Percentiles rank a stretch among this genome's conserved stretches.
Conservation (phyloP, 1,284 basidiomycete species). For the Ganoderma meredithae region DNA sequence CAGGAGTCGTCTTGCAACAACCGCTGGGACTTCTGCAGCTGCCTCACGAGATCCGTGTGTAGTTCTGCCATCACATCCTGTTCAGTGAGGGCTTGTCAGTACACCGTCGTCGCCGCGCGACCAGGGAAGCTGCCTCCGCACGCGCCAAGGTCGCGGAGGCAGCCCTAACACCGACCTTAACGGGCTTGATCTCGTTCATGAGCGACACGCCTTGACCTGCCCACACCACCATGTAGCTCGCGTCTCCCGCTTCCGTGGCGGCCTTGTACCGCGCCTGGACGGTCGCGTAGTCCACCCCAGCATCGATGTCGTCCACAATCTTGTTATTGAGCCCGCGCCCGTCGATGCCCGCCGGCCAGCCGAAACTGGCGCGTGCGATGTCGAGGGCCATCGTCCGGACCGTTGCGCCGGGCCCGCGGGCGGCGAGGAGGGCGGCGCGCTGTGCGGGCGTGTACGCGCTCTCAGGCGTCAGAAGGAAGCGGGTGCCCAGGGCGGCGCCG, state of each 20-base stretch:
- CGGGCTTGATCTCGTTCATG: conserved; percentile 60
- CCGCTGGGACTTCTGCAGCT: conserved; percentile 22
- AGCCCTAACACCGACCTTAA: conserved; percentile 51
- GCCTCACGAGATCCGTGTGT: conserved; percentile 31
- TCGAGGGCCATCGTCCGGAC: conserved; percentile 76
- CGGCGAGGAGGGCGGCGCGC: conserved; percentile 61
- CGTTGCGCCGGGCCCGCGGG: conserved; percentile 52
- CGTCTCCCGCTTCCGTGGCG: conserved; percentile 53
- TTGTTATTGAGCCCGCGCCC: conserved; percentile 66
- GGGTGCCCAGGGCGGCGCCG: conserved; percentile 74
- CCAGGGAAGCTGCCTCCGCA: background rate
- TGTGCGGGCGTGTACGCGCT: conserved; percentile 64
- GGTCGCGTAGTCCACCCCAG: conserved; percentile 52
- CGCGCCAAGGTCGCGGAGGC: background rate
- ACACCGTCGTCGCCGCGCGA: conserved; percentile 19
- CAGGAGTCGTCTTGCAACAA: conserved; percentile 23
- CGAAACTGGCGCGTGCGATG: conserved; percentile 59
- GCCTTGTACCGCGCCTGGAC: conserved; percentile 54
- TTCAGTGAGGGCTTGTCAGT: background rate
- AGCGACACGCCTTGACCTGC: conserved; percentile 72
- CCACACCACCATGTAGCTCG: conserved; percentile 68
- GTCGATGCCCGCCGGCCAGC: conserved; percentile 75
- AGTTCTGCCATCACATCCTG: conserved; percentile 31
- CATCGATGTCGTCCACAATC: conserved; percentile 65
- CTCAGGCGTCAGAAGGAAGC: conserved; percentile 74